Conservation (phyloP, 495 filamentous ascomycete genomes). For the Xylaria venustula region DNA sequence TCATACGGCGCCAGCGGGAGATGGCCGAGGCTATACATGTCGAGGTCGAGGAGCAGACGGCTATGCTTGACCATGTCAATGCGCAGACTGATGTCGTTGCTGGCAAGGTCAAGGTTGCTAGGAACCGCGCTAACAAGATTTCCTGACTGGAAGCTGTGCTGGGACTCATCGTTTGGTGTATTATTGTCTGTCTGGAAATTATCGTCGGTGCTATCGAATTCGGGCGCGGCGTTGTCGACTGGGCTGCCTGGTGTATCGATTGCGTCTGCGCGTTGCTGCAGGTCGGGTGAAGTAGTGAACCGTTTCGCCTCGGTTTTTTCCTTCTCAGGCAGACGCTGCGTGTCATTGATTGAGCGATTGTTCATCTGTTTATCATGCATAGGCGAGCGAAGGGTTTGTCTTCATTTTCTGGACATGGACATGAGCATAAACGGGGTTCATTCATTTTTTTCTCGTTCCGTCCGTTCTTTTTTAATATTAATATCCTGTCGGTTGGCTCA, state of each 20-base stretch:
- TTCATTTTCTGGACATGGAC: background rate
- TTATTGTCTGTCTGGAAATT: conserved; percentile 16
- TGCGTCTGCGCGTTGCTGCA: conserved; percentile 15
- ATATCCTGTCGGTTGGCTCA: too few relatives aligned
- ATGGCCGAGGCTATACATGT: conserved; percentile 81
- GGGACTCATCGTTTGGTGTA: conserved; percentile 9
- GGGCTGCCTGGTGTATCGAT: conserved; percentile 26
- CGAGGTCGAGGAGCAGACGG: conserved; percentile 82
- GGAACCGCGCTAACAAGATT: conserved; percentile 77
- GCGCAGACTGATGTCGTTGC: conserved; percentile 70
- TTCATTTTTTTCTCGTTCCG: background rate
- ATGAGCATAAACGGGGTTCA: background rate
- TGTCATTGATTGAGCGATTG: too few relatives aligned
- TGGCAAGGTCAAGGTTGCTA: conserved; percentile 78
- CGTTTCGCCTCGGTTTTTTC: background rate
- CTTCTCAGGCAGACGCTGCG: background rate
- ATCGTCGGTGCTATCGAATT: conserved; percentile 17
- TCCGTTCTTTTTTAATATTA: too few relatives aligned
- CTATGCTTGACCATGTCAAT: conserved; percentile 72
- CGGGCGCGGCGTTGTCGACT: conserved; percentile 19
- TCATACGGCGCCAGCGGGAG: conserved; percentile 78
- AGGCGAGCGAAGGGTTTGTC: background rate
- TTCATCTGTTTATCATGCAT: background rate
- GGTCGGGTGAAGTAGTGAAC: background rate
- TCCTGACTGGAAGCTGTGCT: conserved; percentile 26